Evolutionary conservation across 768 basidiomycete species (phyloP), one percentile per base, ranked within the genome.

Genomic region (Boletus subparvulus): DNA sequence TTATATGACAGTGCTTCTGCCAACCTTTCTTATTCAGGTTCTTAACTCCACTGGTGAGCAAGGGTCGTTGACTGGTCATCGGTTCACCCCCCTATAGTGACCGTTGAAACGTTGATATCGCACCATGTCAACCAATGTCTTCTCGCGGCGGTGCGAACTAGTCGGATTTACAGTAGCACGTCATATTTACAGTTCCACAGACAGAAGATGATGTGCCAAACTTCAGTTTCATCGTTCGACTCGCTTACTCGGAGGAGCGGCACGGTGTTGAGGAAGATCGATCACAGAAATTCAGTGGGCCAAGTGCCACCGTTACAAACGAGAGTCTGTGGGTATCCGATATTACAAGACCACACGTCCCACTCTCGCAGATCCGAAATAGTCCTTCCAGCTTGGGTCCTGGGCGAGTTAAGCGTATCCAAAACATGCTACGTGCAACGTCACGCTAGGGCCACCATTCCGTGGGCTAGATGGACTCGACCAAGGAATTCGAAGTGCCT

Each of bases 401-500:
- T 24, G 12, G 28, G 16, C 14, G 16, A 42, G 8, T 61, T 41
- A 72, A 13, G 66, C 69, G 39, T 73, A 74, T 7, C 74, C 75
- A 44, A 76, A 75, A 12, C 69, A 61, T 46, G 74, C 73, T 5
- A 72, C 66, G 28, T 69, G 62, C 30, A 76, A 52, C 2, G 68
- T 65, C 24, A 76, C 67, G 43, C 65, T 74, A 8, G 74, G 67
- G 2, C 71, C 73, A 19, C 74, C 74, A 4, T 61, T 63, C 50
- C 74, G 33, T 11, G 71, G 50, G 35, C 50, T 60, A n/a, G 56
- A 57, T 12, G 66, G 61, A n/a, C 66, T 58, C 2, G 64, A 59
- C 43, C 71, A 63, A n/a, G 74, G 71, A 4, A 64, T 50, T 3
- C 74, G 69, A 32, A 83, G 62, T 0, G 76, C 74, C 0, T 62